Percentiles rank a stretch among this genome's conserved stretches.
Evolutionary conservation across 257 asterid genomes (phyloP).

Genomic region (Primulina eburnea): DNA sequence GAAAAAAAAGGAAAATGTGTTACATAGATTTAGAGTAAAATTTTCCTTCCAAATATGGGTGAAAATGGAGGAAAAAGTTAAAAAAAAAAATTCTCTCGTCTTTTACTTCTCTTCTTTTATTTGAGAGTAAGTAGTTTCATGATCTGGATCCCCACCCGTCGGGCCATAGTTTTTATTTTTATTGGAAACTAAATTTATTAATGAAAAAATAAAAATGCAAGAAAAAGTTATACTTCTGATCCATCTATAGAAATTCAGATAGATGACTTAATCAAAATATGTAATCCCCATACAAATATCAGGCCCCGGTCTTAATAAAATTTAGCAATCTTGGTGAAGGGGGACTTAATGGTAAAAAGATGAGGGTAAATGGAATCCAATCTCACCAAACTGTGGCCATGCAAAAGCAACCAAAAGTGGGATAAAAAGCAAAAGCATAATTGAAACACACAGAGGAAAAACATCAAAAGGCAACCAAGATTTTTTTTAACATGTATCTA

Average conservation of each 20-base stretch:
- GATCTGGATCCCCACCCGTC: conserved; percentile 33
- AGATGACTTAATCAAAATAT: background rate
- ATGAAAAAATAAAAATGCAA: background rate
- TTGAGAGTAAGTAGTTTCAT: conserved; percentile 37
- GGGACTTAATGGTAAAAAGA: conserved; percentile 33
- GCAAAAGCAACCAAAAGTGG: conserved; percentile 35
- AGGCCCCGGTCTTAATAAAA: conserved; percentile 30
- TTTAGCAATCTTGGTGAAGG: conserved; percentile 41
- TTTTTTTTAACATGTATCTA: conserved; percentile 24
- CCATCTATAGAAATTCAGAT: background rate
- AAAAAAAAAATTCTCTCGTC: no score
- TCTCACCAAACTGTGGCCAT: conserved; percentile 42
- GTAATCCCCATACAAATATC: background rate
- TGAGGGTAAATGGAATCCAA: conserved; percentile 21
- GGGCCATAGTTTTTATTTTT: background rate
- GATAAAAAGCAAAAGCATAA: conserved; percentile 15
- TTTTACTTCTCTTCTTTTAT: background rate
- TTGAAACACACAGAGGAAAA: conserved; percentile 14
- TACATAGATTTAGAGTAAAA: no score
- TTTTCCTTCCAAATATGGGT: no score
- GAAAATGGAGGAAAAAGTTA: no score
- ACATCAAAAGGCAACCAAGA: background rate
- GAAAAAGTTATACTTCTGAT: background rate
- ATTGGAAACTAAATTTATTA: background rate
- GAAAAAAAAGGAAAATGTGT: no score